A percentile compares a stretch with the other conserved stretches of the same genome.
These are phyloP conservation scores for Clonostachys solani DNA, from an alignment of 2,329 filamentous ascomycete species.

Conservation along the genomic window DNA sequence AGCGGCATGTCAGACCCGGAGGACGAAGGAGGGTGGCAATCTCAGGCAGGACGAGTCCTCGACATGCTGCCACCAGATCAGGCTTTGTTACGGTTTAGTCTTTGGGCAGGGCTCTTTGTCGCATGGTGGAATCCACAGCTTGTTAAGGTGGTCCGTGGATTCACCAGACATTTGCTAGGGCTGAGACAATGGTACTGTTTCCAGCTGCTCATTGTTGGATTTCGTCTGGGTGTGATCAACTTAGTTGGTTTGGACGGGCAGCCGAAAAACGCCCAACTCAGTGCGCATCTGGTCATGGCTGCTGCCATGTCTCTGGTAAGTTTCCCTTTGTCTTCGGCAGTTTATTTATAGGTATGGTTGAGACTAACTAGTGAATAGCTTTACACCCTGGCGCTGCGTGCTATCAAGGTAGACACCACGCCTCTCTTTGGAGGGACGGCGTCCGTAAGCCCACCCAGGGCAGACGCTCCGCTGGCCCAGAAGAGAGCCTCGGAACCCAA, in stretches of 20 bases:
- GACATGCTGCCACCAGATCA: not conserved
- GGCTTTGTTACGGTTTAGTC: not conserved
- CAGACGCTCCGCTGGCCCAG: too few relatives aligned
- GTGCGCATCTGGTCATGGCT: slow-evolving; percentile 51
- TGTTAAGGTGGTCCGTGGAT: slow-evolving; percentile 55
- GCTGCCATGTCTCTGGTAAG: slow-evolving; percentile 50
- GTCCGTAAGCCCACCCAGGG: too few relatives aligned
- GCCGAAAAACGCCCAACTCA: slow-evolving; percentile 34
- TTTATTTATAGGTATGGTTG: too few relatives aligned
- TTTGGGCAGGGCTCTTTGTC: not conserved
- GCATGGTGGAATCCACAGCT: slow-evolving; percentile 69
- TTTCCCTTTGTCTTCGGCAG: slow-evolving; percentile 1
- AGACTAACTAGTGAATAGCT: slow-evolving; percentile 24
- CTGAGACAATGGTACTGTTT: slow-evolving; percentile 63
- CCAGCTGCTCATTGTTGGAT: slow-evolving; percentile 53
- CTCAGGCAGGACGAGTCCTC: not conserved
- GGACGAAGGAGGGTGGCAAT: slow-evolving; percentile 8
- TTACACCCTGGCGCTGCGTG: slow-evolving; percentile 33
- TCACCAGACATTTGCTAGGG: slow-evolving; percentile 53
- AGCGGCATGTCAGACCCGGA: slow-evolving; percentile 27
- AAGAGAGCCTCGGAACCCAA: not conserved
- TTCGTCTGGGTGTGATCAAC: slow-evolving; percentile 32
- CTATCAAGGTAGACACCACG: slow-evolving; percentile 52
- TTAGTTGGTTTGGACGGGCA: slow-evolving; percentile 26
- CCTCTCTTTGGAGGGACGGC: slow-evolving; percentile 38